phyloP scores from a whole-genome alignment of 2,329 filamentous ascomycete species.

The Sphaerostilbella broomeana region DNA sequence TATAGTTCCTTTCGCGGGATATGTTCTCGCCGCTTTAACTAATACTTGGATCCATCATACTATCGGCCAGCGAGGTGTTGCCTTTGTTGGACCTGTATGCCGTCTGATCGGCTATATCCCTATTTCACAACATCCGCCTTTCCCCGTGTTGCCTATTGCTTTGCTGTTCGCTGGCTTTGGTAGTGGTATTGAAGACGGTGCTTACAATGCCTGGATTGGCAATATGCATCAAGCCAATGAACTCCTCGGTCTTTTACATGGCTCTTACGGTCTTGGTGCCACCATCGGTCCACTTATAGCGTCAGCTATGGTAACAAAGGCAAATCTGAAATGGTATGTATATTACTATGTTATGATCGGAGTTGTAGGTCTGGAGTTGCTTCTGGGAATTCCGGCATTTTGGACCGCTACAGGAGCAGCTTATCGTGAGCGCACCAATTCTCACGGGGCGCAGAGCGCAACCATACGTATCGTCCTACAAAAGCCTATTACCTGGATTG shows the following conservation, averaged over 20 bases:
- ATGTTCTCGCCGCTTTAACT: slow-evolving; percentile 33
- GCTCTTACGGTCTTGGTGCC: slow-evolving; percentile 61
- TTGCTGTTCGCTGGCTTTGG: slow-evolving; percentile 64
- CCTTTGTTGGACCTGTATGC: slow-evolving; percentile 50
- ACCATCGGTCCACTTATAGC: slow-evolving; percentile 64
- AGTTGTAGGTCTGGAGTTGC: slow-evolving; percentile 46
- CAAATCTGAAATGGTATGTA: slow-evolving; percentile 55
- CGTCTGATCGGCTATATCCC: slow-evolving; percentile 60
- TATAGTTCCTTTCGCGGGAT: slow-evolving; percentile 36
- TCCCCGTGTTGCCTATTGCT: slow-evolving; percentile 57
- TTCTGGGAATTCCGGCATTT: slow-evolving; percentile 47
- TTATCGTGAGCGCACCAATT: slow-evolving; percentile 16
- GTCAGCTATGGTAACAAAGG: slow-evolving; percentile 62
- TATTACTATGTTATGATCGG: slow-evolving; percentile 71
- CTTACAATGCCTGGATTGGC: slow-evolving; percentile 52
- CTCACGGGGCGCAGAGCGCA: slow-evolving; percentile 11
- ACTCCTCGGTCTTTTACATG: slow-evolving; percentile 61
- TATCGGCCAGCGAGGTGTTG: slow-evolving; percentile 50
- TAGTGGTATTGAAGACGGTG: slow-evolving; percentile 57
- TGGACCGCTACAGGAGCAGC: slow-evolving; percentile 37
- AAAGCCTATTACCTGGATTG: slow-evolving; percentile 49
- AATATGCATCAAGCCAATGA: slow-evolving; percentile 54
- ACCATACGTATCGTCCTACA: slow-evolving; percentile 29
- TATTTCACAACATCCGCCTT: slow-evolving; percentile 59
- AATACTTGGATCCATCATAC: slow-evolving; percentile 33